Percentiles rank a stretch among this genome's conserved stretches.
phyloP scores from a whole-genome alignment of 352 stramenopile genomes.

The Phytophthora sansomeana region DNA sequence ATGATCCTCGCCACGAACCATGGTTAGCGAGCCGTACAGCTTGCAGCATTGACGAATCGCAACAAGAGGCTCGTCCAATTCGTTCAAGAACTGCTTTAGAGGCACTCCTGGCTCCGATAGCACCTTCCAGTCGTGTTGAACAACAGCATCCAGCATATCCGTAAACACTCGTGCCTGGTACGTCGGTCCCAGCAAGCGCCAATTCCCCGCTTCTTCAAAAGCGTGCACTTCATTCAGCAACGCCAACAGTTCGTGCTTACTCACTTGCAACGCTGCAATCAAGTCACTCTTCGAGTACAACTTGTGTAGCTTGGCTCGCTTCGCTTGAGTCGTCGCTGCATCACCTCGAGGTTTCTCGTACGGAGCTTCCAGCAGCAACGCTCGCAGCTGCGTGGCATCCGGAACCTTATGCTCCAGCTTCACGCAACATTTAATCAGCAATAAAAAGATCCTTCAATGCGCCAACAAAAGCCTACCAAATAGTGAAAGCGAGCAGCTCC shows the following conservation, averaged over 20 bases:
- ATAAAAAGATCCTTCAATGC: neutral
- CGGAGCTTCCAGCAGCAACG: conserved; percentile 70
- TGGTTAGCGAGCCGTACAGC: conserved; percentile 57
- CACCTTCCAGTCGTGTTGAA: conserved; percentile 78
- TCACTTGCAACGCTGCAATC: conserved; percentile 67
- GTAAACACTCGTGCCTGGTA: conserved; percentile 74
- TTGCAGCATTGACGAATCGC: conserved; percentile 78
- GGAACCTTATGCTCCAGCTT: conserved; percentile 73
- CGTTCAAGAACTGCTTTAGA: conserved; percentile 49
- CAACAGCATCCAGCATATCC: conserved; percentile 75
- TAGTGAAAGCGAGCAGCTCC: conserved; percentile 76
- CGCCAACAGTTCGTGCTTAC: conserved; percentile 62
- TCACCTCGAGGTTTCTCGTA: conserved; percentile 49
- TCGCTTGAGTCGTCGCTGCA: conserved; percentile 24
- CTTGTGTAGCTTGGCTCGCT: conserved; percentile 60
- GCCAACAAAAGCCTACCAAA: conserved; percentile 39
- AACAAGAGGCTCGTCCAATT: conserved; percentile 52
- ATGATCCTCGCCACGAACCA: conserved; percentile 29
- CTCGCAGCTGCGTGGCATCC: conserved; percentile 63
- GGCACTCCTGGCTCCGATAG: conserved; percentile 48
- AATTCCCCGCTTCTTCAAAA: conserved; percentile 77
- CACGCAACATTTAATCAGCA: neutral
- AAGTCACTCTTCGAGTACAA: conserved; percentile 73
- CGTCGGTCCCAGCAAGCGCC: conserved; percentile 62
- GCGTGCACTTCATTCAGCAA: conserved; percentile 72